A percentile compares a stretch with the other conserved stretches of the same genome.
phyloP scores from a whole-genome alignment of 768 basidiomycete species.

The Suillus plorans region DNA sequence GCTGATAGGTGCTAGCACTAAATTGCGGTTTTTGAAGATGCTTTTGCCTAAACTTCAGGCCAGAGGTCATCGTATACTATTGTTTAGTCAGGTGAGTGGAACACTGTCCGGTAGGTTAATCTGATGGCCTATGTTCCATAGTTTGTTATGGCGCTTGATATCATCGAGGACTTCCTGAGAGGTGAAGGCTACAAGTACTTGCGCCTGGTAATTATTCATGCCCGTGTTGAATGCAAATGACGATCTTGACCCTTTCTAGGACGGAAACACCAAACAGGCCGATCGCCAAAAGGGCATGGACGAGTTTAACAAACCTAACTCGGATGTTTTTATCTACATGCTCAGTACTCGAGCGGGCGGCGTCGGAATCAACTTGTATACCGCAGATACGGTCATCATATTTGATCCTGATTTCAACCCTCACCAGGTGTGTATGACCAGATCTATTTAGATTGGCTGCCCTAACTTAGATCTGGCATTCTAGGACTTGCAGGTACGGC shows the following conservation, averaged over 20 bases:
- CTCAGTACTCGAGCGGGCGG: slow-evolving; percentile 93
- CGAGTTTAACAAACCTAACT: slow-evolving; percentile 84
- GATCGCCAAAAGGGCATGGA: slow-evolving; percentile 96
- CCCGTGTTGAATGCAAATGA: slow-evolving; percentile 10
- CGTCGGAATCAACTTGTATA: slow-evolving; percentile 88
- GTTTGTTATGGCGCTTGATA: slow-evolving; percentile 86
- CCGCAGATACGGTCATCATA: slow-evolving; percentile 91
- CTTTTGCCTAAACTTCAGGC: slow-evolving; percentile 82
- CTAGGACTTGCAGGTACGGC: slow-evolving; percentile 84
- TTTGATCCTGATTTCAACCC: slow-evolving; percentile 98
- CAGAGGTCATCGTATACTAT: slow-evolving; percentile 82
- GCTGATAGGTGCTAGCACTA: slow-evolving; percentile 82
- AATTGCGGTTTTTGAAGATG: slow-evolving; percentile 73
- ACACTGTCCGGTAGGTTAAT: slow-evolving; percentile 4
- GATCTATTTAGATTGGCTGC: neutral
- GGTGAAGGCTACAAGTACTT: slow-evolving; percentile 82
- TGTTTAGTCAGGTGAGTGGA: slow-evolving; percentile 82
- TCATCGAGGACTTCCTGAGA: slow-evolving; percentile 84
- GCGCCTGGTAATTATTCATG: slow-evolving; percentile 55
- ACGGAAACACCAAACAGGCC: slow-evolving; percentile 83
- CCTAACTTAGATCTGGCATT: slow-evolving; percentile 12
- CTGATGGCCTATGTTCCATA: slow-evolving; percentile 27
- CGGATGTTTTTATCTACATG: slow-evolving; percentile 88
- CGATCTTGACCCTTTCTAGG: slow-evolving; percentile 44
- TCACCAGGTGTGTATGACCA: slow-evolving; percentile 64